These are phyloP conservation scores for Teunomyces panamensis DNA, from an alignment of 805 yeast genomes.

Conservation along the genomic window DNA sequence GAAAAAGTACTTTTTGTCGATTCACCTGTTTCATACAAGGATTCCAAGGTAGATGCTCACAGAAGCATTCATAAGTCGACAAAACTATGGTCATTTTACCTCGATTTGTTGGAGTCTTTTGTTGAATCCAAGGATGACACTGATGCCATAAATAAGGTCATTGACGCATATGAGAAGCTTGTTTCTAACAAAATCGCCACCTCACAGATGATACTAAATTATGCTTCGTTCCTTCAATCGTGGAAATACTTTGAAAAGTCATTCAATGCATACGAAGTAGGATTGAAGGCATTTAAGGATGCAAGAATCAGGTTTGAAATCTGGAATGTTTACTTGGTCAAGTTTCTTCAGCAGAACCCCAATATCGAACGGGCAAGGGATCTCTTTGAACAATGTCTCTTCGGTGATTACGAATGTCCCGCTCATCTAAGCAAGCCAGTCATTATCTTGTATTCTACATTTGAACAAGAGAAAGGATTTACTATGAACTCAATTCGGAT, in stretches of 20 bases:
- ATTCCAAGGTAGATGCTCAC: neutral
- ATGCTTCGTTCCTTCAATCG: slow-evolving; percentile 58
- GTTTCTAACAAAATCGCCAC: slow-evolving; percentile 60
- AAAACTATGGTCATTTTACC: slow-evolving; percentile 69
- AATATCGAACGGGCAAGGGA: slow-evolving; percentile 50
- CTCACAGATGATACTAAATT: slow-evolving; percentile 61
- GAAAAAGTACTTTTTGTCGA: slow-evolving; percentile 21
- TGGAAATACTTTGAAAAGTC: slow-evolving; percentile 46
- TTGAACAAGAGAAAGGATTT: slow-evolving; percentile 58
- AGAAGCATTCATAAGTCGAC: slow-evolving; percentile 54
- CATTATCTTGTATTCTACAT: slow-evolving; percentile 53
- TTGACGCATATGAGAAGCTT: slow-evolving; percentile 25
- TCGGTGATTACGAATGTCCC: slow-evolving; percentile 39
- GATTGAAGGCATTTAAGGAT: slow-evolving; percentile 57
- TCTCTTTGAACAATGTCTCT: slow-evolving; percentile 65
- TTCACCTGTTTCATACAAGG: neutral
- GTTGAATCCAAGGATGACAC: slow-evolving; percentile 37
- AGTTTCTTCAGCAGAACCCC: slow-evolving; percentile 33
- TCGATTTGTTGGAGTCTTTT: slow-evolving; percentile 64
- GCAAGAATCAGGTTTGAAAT: slow-evolving; percentile 58
- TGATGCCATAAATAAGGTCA: slow-evolving; percentile 14
- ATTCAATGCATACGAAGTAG: slow-evolving; percentile 65
- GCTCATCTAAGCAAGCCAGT: slow-evolving; percentile 45
- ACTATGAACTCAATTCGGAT: slow-evolving; percentile 41
- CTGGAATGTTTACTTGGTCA: slow-evolving; percentile 66